Conservation (phyloP, 31 red algal species). For the Odonthalia washingtoniensis region DNA sequence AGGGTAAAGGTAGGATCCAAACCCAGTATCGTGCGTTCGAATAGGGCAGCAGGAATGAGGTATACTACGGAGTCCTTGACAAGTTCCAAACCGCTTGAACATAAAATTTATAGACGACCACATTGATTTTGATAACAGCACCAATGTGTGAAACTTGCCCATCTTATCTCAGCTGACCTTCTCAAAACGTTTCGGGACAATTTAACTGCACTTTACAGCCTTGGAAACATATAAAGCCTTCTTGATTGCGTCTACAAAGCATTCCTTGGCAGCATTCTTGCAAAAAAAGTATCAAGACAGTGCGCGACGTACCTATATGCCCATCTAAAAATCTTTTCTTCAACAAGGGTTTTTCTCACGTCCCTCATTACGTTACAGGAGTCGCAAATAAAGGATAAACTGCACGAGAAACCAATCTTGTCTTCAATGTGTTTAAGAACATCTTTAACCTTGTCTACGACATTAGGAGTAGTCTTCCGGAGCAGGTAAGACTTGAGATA, state of each 20-base stretch:
- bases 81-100: conserved; percentile 7
- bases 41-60: conserved; percentile 11
- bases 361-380: conserved; percentile 42
- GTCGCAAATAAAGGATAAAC: conserved; percentile 33
- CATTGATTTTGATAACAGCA: conserved; percentile 19
- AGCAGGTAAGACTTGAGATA: too few species aligned
- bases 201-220: neutral
- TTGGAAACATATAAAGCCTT: conserved; percentile 24
- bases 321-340: conserved; percentile 20
- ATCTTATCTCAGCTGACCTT: conserved; percentile 25
- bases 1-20: conserved; percentile 9
- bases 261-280: too few species aligned
- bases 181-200: conserved; percentile 21
- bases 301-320: conserved; percentile 29
- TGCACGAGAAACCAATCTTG: too few species aligned
- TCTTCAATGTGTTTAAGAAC: too few species aligned
- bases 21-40: conserved; percentile 6
- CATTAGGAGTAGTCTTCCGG: too few species aligned
- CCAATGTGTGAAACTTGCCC: conserved; percentile 9
- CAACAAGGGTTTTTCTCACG: conserved; percentile 9
- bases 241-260: too few species aligned
- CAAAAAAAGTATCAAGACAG: conserved; percentile 47
- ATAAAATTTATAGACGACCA: conserved; percentile 47
- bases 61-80: neutral
- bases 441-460: too few species aligned